Conservation (phyloP, 176 grass and related monocot genomes). For the Alloteropsis semialata region DNA sequence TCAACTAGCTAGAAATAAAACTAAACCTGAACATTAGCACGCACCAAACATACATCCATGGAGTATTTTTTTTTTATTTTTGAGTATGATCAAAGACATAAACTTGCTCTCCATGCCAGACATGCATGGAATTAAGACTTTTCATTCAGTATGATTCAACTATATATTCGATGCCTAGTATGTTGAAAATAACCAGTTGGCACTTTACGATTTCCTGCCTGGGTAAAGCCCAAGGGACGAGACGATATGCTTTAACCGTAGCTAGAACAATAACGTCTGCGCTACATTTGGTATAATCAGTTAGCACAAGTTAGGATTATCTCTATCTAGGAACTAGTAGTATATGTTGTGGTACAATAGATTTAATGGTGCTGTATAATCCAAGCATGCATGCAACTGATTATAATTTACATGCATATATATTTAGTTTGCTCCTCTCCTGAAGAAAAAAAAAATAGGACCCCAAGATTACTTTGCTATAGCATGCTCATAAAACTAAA, state of each 20-base stretch:
- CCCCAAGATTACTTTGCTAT: neutral
- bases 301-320: neutral
- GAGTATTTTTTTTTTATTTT: no score
- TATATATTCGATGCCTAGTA: neutral
- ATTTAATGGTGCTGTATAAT: neutral
- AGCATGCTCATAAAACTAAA: neutral
- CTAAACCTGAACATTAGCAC: no score
- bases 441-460: neutral
- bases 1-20: no score
- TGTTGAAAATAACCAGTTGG: neutral
- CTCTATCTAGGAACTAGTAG: neutral
- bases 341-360: neutral
- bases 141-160: neutral
- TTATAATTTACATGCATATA: constrained; percentile 1
- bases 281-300: neutral
- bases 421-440: neutral
- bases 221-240: no score
- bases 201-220: neutral
- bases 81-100: no score
- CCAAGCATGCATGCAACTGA: neutral
- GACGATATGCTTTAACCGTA: neutral
- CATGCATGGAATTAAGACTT: neutral
- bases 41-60: constrained; percentile 6
- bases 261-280: neutral
- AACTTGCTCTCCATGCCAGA: neutral